Evolutionary conservation across 148 eudicot species (phyloP).

Genomic region (Spergularia marina): DNA sequence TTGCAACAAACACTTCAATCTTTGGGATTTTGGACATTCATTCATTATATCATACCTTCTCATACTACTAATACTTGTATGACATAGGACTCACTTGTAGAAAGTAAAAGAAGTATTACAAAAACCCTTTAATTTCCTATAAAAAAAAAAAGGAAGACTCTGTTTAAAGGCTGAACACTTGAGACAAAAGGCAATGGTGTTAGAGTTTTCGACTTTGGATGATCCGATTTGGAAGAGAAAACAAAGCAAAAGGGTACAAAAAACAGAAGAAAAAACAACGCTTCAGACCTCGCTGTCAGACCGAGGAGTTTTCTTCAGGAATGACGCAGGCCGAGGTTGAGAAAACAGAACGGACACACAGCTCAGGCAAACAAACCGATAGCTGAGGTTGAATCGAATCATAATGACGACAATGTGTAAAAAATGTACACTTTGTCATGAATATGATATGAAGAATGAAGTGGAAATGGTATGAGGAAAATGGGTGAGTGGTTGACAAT

Average conservation of each 20-base stretch:
- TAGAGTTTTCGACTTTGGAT: conserved; percentile 16
- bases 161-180: conserved; percentile 9
- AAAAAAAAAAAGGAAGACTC: conserved; percentile 7
- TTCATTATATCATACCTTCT: not conserved
- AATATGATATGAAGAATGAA: conserved; percentile 18
- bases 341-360: conserved; percentile 28
- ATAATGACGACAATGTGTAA: conserved; percentile 49
- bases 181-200: conserved; percentile 21
- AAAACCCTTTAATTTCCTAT: conserved; percentile 23
- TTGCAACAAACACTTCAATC: conserved; percentile 21
- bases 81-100: conserved; percentile 7
- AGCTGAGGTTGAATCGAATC: conserved; percentile 22
- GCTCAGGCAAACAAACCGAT: conserved; percentile 1
- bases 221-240: conserved; percentile 15
- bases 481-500: conserved; percentile 4
- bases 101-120: not conserved
- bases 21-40: conserved; percentile 14
- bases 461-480: conserved; percentile 2
- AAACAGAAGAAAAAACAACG: conserved; percentile 43
- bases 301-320: conserved; percentile 28
- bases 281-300: conserved; percentile 53
- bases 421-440: conserved; percentile 57
- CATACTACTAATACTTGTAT: conserved; percentile 7
- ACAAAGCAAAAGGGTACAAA: not conserved
- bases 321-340: conserved; percentile 78